phyloP scores from a whole-genome alignment of 2,329 filamentous ascomycete species.

The Colletotrichum sojae region DNA sequence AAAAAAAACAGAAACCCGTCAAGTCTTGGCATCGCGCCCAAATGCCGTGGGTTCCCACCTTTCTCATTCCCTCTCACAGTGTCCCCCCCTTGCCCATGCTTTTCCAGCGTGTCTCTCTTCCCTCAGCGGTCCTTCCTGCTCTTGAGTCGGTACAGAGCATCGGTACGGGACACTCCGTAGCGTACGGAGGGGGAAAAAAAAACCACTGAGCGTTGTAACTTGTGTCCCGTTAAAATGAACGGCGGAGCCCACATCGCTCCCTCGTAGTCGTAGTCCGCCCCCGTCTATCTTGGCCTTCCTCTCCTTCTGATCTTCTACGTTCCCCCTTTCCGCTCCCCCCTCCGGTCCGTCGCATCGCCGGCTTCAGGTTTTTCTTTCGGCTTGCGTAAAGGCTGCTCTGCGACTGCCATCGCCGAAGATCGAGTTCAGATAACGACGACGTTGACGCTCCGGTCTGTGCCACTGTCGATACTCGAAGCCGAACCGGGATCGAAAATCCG shows the following conservation, averaged over 20 bases:
- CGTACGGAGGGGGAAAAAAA: too few relatives aligned
- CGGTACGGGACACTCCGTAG: background rate
- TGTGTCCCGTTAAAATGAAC: slow-evolving; percentile 35
- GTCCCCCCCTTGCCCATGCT: background rate
- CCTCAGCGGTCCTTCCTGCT: background rate
- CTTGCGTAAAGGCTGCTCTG: background rate
- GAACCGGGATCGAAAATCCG: too few relatives aligned
- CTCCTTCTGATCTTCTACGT: background rate
- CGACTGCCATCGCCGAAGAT: too few relatives aligned
- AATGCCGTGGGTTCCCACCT: slow-evolving; percentile 35
- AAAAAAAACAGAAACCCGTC: slow-evolving; percentile 36
- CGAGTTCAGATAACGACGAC: too few relatives aligned
- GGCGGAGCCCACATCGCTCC: slow-evolving; percentile 25
- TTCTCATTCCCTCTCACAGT: background rate
- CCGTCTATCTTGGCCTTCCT: slow-evolving; percentile 5
- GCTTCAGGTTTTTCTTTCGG: background rate
- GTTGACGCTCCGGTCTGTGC: too few relatives aligned
- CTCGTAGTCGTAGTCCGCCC: background rate
- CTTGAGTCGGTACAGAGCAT: background rate
- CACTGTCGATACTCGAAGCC: too few relatives aligned
- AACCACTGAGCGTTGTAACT: too few relatives aligned
- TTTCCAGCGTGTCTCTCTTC: background rate
- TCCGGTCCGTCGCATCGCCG: slow-evolving; percentile 12
- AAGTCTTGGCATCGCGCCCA: slow-evolving; percentile 36
- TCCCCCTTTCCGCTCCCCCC: background rate